Base-by-base conservation (phyloP, 106 monocot species). In the Narthecium ossifragum region DNA sequence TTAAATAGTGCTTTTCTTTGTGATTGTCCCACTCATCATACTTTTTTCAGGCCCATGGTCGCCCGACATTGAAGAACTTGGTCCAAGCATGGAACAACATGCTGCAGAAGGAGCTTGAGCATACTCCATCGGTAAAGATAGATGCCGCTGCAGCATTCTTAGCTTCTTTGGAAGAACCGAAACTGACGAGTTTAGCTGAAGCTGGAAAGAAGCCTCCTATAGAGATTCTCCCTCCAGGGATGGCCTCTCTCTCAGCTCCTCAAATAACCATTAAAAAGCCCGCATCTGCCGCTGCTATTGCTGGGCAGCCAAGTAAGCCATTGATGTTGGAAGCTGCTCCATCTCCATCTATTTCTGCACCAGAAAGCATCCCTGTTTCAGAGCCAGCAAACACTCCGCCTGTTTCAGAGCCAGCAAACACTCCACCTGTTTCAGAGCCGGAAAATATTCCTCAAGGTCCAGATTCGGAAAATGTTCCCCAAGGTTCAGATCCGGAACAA, bases 191-290 rank as follows among this genome's bases (percentile, higher is more conserved):
- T 51, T 55, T 96, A 25, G 86, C 74, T 20, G 96, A 90, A 65
- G 83, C 96, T 0, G 80, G 55, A 34, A 96, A 87, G 74, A 96
- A 96, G 57, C 78, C 96, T 39, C 96, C 96, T 1, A 90, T 96
- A 20, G 96, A 96, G 69, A 90, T 96, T 27, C 78, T 96, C 26
- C 96, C 96, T 41, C 96, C 96, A 9, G 96, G 96, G 34, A 96
- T 96, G 96, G 46, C 86, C 28, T 90, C 96, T 59, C 75, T 96
- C 4, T 74, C 86, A 14, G 79, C 91, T 36, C 81, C 79, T 51
- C 76, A 86, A 8, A 80, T 90, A 28, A 74, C 76, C 14, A 90
- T 96, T 26, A 96, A 96, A 61, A 86, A 81, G 33, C 48, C 79
- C 26, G 24, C 61, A 40, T 46, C 39, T 8, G 34, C 64, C 29